Base-by-base conservation (phyloP, 768 basidiomycete species). In the Boletus fagicola region DNA sequence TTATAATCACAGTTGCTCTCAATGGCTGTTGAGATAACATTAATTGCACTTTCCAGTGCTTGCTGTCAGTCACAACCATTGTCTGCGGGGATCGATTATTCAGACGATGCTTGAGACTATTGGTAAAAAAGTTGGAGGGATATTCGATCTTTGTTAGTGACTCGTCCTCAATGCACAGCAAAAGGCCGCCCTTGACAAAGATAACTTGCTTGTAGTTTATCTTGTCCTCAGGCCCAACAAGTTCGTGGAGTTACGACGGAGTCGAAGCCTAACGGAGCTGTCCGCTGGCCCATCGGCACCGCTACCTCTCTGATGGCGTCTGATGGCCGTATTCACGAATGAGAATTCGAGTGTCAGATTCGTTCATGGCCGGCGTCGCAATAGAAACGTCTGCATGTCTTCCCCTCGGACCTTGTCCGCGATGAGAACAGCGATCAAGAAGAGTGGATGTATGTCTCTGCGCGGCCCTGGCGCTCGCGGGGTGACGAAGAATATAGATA, bases 371-470 rank as follows among this genome's bases (percentile, higher is more conserved):
- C 46, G 30, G 38, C 30, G 15, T 57, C 24, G 43, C 52, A 47
- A 40, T 51, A 54, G 18, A 33, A 54, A 44, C n/a, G 31, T 42
- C 30, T 15, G 36, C 5, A 26, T 31, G 52, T 30, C 48, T 56
- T 56, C 58, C 53, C 45, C 44, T 53, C 57, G 51, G 47, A 43
- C 43, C 43, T 39, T 42, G 18, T 45, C 15, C 20, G 18, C 3
- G 45, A 49, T 46, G 57, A 24, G 40, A 53, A 56, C 31, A 60
- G 45, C 45, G 42, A 44, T 35, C 60, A 81, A 80, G 50, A 93
- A 94, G 72, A 95, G 95, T 53, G 85, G 83, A 75, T 94, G 93
- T 38, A 93, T 94, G 69, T 96, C 92, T 57, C 83, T 81, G 56
- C 91, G 88, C 54, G 92, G 93, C 72, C 97, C 95, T 10, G 59